Base-by-base conservation (phyloP, 225 moss, liverwort and hornwort genomes). In the Sphagnum contortum region DNA sequence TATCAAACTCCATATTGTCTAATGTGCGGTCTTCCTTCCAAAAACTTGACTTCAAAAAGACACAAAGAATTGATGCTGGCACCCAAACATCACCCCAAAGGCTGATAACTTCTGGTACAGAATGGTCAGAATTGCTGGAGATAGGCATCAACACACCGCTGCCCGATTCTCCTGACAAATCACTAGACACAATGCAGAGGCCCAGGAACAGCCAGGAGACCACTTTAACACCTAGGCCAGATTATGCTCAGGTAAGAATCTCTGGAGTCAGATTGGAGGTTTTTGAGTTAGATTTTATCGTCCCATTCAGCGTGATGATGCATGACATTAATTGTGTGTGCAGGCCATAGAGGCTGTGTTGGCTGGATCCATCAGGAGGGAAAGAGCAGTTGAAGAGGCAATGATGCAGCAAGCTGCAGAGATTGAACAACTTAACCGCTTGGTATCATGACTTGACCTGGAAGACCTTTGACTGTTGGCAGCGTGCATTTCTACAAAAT, bases 391-490 rank as follows among this genome's bases (percentile, higher is more conserved):
- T 5, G 98, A 98, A 77, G 98, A 88, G 75, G 83, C 79, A 47
- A 84, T 83, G 87, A 84, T 73, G 48, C 89, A 86, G 71, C 98
- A 93, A 72, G 89, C 93, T 12, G 93, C 98, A 57, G 98, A 98
- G 65, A 91, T 98, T 44, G 98, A 93, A 73, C 98, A 98, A 76
- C 77, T 98, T 4, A 93, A 98, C 51, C 98, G 98, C n/a, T 69
- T 98, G 98, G 98, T 98, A 85, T 11, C 4, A 49, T 63, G 61
- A 4, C n/a, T 63, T 49, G 62, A 63, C 11, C n/a, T 63, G 49
- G 29, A 29, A 29, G 29, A 29, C 29, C 29, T 29, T 29, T 29
- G 29, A 29, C 29, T 29, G 29, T 29, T 29, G 29, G 29, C 29
- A 29, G 29, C 29, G 0, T 29, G 29, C 29, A 29, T 29, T 29